Conservation (phyloP, 2,329 filamentous ascomycete genomes). For the Cyphellophora attinorum region DNA sequence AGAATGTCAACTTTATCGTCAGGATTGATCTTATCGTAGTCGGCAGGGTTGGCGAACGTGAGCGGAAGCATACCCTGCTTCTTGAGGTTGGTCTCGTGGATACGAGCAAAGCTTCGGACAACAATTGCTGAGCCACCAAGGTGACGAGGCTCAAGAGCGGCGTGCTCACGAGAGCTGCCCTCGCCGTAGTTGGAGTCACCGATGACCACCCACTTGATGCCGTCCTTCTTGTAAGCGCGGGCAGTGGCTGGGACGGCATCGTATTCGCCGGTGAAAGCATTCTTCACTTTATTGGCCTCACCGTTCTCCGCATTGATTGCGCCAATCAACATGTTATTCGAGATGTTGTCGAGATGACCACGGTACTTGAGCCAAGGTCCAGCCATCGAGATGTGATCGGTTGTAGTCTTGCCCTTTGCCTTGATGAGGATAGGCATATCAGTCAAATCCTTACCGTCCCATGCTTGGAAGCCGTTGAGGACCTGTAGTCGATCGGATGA, state of each 20-base stretch:
- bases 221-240: slow-evolving; percentile 97
- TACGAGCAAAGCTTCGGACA: slow-evolving; percentile 91
- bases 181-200: slow-evolving; percentile 99
- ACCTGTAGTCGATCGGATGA: slow-evolving; percentile 90
- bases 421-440: slow-evolving; percentile 93
- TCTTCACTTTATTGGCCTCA: slow-evolving; percentile 96
- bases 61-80: slow-evolving; percentile 99
- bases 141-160: slow-evolving; percentile 93
- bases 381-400: slow-evolving; percentile 95
- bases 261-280: slow-evolving; percentile 73
- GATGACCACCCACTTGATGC: slow-evolving; percentile 91
- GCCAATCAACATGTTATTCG: slow-evolving; percentile 99
- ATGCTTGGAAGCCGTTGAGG: slow-evolving; percentile 72
- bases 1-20: slow-evolving; percentile 87
- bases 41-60: slow-evolving; percentile 85
- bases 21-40: slow-evolving; percentile 94
- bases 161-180: slow-evolving; percentile 94
- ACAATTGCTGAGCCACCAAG: slow-evolving; percentile 96
- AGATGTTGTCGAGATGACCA: slow-evolving; percentile 98
- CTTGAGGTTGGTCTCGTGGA: slow-evolving; percentile 99
- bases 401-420: slow-evolving; percentile 90
- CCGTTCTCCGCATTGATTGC: slow-evolving; percentile 93
- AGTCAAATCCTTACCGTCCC: slow-evolving; percentile 83
- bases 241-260: slow-evolving; percentile 87
- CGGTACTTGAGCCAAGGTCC: slow-evolving; percentile 98